Conservation (phyloP, 495 filamentous ascomycete species). For the Bacidia rubella region DNA sequence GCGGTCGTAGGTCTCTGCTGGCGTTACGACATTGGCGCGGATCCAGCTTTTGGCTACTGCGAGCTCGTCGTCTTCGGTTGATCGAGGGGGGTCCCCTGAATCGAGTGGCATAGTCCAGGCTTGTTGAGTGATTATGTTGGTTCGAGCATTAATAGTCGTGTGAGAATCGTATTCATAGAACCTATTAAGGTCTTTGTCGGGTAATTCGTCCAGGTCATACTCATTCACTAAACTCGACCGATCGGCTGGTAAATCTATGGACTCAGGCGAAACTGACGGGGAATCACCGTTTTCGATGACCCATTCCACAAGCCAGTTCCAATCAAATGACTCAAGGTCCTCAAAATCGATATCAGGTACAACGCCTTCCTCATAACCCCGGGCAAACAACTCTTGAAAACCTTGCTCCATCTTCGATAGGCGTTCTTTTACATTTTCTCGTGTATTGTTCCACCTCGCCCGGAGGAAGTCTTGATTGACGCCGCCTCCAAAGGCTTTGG, state of each 20-base stretch:
- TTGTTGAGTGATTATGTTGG: conserved; percentile 24
- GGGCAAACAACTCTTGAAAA: conserved; percentile 62
- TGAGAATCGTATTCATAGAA: conserved; percentile 27
- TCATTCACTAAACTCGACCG: conserved; percentile 35
- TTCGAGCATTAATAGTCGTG: conserved; percentile 25
- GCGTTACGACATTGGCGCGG: conserved; percentile 42
- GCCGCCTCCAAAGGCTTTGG: conserved; percentile 46
- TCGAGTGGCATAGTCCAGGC: conserved; percentile 25
- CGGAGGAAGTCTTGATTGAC: conserved; percentile 42
- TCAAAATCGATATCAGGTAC: conserved; percentile 60
- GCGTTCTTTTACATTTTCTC: conserved; percentile 43
- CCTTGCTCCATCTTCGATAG: conserved; percentile 58
- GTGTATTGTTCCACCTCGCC: conserved; percentile 45
- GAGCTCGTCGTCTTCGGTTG: conserved; percentile 15
- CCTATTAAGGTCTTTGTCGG: conserved; percentile 23
- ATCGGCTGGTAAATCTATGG: conserved; percentile 38
- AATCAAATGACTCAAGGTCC: conserved; percentile 60
- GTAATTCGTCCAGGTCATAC: conserved; percentile 33
- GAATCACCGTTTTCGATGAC: conserved; percentile 36
- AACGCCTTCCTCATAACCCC: conserved; percentile 57
- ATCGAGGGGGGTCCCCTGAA: neutral
- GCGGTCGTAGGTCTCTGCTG: conserved; percentile 33
- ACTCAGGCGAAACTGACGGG: conserved; percentile 22
- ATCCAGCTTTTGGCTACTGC: conserved; percentile 46
- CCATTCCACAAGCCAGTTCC: conserved; percentile 66